These are phyloP conservation scores for Curvularia eragrostidis DNA, from an alignment of 2,329 filamentous ascomycete species.

Conservation along the genomic window DNA sequence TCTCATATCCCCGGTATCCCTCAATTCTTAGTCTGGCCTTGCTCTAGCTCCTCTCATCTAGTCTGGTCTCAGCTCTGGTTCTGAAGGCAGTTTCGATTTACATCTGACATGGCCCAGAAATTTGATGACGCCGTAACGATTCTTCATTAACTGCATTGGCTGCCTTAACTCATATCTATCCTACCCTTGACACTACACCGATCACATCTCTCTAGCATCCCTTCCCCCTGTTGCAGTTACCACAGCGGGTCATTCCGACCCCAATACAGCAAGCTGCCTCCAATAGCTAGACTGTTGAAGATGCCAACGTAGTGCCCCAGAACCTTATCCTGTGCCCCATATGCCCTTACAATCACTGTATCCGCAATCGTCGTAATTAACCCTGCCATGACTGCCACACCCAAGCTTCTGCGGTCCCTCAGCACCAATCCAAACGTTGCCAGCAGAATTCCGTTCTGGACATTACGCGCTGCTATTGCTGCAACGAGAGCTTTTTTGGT, in stretches of 20 bases:
- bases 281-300: slow-evolving; percentile 32
- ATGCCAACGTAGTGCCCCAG: slow-evolving; percentile 32
- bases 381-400: slow-evolving; percentile 30
- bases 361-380: slow-evolving; percentile 33
- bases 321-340: slow-evolving; percentile 31
- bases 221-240: slow-evolving; percentile 3
- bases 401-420: slow-evolving; percentile 30
- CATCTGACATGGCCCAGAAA: no score
- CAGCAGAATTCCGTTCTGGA: slow-evolving; percentile 31
- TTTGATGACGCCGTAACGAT: no score
- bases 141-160: no score
- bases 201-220: neutral
- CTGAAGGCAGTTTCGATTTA: no score
- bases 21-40: no score
- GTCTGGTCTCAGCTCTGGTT: no score
- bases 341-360: slow-evolving; percentile 29
- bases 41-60: no score
- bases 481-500: slow-evolving; percentile 32
- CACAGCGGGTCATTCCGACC: slow-evolving; percentile 28
- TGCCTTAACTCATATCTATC: no score
- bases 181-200: neutral
- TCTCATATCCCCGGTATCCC: no score
- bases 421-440: slow-evolving; percentile 30
- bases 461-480: slow-evolving; percentile 34
- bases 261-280: slow-evolving; percentile 35